Base-by-base conservation (phyloP, 306 rosid genomes). In the Canavalia ensiformis region DNA sequence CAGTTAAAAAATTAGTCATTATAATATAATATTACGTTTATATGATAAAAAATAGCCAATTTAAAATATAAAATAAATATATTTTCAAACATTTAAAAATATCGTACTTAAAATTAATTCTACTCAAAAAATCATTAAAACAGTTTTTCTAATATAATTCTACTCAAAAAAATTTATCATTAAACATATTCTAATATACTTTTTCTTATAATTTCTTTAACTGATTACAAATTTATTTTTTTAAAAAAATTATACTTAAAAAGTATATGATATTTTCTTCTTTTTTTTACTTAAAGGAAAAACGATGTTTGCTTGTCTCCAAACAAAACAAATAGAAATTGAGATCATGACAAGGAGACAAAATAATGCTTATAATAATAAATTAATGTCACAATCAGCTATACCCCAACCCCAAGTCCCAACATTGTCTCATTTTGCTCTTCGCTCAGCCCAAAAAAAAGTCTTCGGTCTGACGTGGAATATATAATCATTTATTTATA, bases 401-500 rank as follows among this genome's bases (percentile, higher is more conserved):
- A 34, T 73, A 52, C 66, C 65, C 83, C 73, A 68, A 68, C 66
- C 65, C 83, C 73, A 68, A 68, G 55, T 45, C 8, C 73, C 81
- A 81, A 52, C 12, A 13, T 13, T 44, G 37, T 57, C 55, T 30
- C 41, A 9, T 62, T 5, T 8, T 29, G 11, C 39, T n/a, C 3
- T 28, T 68, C 25, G 51, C 76, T 69, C 73, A 76, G 50, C 31
- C 4, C 41, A 47, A 8, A 8, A 18, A 7, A n/a, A 33, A 34
- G 59, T 18, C 5, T 76, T 11, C 9, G 12, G 0, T 25, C 44
- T 35, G 7, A 13, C 33, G 25, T 41, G 4, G 2, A 59, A 50
- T 47, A 63, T 37, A 13, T 13, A 5, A 4, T 29, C 18, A 63
- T 33, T 60, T 10, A 33, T 29, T 30, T 68, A 46, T 65, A n/a